A percentile compares a stretch with the other conserved stretches of the same genome.
phyloP scores from a whole-genome alignment of 495 filamentous ascomycete species.

The Aspergillus heteromorphus region DNA sequence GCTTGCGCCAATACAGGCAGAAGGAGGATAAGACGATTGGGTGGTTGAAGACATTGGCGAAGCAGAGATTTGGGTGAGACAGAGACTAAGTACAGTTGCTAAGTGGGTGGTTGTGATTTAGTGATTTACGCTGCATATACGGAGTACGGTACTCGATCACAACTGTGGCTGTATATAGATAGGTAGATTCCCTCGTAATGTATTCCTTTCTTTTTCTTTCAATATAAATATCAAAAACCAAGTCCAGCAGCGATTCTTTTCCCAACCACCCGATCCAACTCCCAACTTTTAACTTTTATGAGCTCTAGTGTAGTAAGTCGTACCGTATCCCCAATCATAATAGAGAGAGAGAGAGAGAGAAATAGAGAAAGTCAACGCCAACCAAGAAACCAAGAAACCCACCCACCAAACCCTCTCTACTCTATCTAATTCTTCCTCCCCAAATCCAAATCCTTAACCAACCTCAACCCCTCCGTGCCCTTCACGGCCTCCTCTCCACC shows the following conservation, averaged over 20 bases:
- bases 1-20: constrained; percentile 36
- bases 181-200: too few species aligned
- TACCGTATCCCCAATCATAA: neutral
- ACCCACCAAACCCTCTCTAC: neutral
- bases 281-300: neutral
- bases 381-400: neutral
- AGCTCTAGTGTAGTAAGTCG: too few species aligned
- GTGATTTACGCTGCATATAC: neutral
- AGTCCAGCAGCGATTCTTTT: neutral
- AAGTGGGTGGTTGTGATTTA: too few species aligned
- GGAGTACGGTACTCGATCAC: too few species aligned
- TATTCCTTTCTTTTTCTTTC: too few species aligned
- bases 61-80: constrained; percentile 40
- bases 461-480: constrained; percentile 37
- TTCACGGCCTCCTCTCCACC: constrained; percentile 19
- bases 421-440: constrained; percentile 35
- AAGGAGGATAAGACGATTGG: constrained; percentile 44
- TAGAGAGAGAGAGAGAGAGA: too few species aligned
- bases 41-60: constrained; percentile 41
- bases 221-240: neutral
- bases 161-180: too few species aligned
- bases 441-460: constrained; percentile 59
- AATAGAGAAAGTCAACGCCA: neutral
- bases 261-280: neutral
- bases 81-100: too few species aligned